These are phyloP conservation scores for Aspergillus novofumigatus DNA, from an alignment of 2,329 filamentous ascomycete species.

Conservation along the genomic window DNA sequence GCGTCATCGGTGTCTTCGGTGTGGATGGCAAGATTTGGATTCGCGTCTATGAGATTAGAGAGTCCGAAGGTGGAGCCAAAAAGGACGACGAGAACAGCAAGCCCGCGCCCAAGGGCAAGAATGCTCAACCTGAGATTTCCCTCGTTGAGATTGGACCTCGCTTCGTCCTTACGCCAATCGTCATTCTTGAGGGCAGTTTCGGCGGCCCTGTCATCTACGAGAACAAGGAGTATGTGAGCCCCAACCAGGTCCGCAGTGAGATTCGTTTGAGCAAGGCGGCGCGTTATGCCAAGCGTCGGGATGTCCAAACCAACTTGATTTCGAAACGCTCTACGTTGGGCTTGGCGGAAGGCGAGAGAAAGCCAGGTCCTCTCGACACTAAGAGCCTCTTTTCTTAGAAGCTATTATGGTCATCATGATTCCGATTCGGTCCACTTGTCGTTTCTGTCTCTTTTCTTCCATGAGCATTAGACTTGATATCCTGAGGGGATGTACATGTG, in stretches of 20 bases:
- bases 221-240: slow-evolving; percentile 95
- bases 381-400: slow-evolving; percentile 63
- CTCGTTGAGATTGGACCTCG: slow-evolving; percentile 91
- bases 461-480: slow-evolving; percentile 28
- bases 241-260: slow-evolving; percentile 88
- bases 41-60: slow-evolving; percentile 87
- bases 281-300: slow-evolving; percentile 71
- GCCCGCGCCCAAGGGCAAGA: slow-evolving; percentile 42
- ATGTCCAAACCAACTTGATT: slow-evolving; percentile 67
- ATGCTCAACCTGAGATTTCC: slow-evolving; percentile 66
- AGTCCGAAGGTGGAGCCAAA: slow-evolving; percentile 63
- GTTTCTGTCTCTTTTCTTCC: slow-evolving; percentile 14
- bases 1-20: slow-evolving; percentile 86
- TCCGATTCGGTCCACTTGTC: slow-evolving; percentile 13
- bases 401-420: slow-evolving; percentile 53
- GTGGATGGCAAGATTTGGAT: slow-evolving; percentile 96
- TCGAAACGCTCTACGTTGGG: slow-evolving; percentile 74
- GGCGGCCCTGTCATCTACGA: slow-evolving; percentile 96
- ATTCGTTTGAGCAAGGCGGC: slow-evolving; percentile 70
- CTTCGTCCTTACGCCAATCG: slow-evolving; percentile 88
- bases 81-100: slow-evolving; percentile 41
- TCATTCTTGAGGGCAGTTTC: slow-evolving; percentile 92
- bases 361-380: slow-evolving; percentile 69
- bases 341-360: slow-evolving; percentile 58
- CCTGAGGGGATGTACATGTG: slow-evolving; percentile 32